A percentile compares a stretch with the other conserved stretches of the same genome.
Evolutionary conservation across 768 basidiomycete species (phyloP).

Genomic region (Phylloporus sp.): DNA sequence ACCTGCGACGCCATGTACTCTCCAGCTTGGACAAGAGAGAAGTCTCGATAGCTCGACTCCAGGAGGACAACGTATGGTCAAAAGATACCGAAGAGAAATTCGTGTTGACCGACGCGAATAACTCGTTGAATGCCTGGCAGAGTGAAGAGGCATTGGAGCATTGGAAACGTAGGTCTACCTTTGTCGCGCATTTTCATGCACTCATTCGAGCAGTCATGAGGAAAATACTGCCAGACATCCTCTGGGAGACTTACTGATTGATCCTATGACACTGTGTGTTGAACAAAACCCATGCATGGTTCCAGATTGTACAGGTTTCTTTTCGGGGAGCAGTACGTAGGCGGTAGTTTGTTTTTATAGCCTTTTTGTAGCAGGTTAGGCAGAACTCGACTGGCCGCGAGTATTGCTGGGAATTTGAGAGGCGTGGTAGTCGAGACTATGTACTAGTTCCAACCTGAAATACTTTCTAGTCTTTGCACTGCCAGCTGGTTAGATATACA

Average conservation of each 20-base stretch:
- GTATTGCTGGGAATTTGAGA: too few species aligned
- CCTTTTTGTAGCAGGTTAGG: too few species aligned
- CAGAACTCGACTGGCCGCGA: too few species aligned
- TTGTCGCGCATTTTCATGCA: neutral
- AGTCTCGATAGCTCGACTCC: conserved; percentile 42
- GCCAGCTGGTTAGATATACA: neutral
- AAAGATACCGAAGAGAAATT: conserved; percentile 37
- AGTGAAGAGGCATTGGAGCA: conserved; percentile 58
- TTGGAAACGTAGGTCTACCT: conserved; percentile 59
- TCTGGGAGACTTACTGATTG: conserved; percentile 81
- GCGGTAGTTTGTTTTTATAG: neutral
- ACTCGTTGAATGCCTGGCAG: conserved; percentile 64
- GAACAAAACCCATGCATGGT: too few species aligned
- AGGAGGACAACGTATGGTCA: conserved; percentile 17
- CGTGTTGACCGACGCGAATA: conserved; percentile 58
- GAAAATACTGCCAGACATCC: conserved; percentile 58
- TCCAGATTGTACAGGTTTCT: neutral
- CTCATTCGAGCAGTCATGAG: conserved; percentile 60
- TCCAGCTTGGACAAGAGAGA: conserved; percentile 49
- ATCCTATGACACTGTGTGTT: conserved; percentile 5
- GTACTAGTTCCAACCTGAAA: too few species aligned
- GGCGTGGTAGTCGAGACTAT: too few species aligned
- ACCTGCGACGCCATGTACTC: conserved; percentile 59
- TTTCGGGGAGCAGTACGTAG: neutral
- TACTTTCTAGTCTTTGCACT: too few species aligned